Conservation (phyloP, 257 asterid species). For the Solanum virginianum region DNA sequence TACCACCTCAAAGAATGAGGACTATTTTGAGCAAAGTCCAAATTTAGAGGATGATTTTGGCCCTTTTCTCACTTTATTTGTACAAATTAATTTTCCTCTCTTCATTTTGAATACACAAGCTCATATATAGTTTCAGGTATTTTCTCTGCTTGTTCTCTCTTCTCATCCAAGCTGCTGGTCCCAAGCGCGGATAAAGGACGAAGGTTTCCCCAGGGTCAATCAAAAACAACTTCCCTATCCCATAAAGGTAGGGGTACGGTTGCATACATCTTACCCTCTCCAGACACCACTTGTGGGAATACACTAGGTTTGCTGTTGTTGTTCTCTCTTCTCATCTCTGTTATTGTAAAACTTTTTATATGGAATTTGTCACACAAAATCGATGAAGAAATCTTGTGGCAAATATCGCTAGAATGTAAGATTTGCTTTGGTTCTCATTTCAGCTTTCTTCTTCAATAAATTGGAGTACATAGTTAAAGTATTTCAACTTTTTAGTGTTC, state of each 20-base stretch:
- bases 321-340: neutral
- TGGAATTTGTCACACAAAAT: too few species aligned
- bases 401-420: neutral
- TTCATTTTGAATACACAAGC: neutral
- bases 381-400: neutral
- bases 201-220: too few species aligned
- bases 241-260: too few species aligned
- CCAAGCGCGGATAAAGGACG: too few species aligned
- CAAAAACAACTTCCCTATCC: too few species aligned
- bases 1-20: neutral
- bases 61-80: neutral
- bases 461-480: neutral
- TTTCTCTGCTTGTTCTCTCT: neutral
- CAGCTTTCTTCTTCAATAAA: neutral
- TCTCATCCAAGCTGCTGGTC: too few species aligned
- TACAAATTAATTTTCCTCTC: neutral
- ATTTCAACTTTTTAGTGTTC: neutral
- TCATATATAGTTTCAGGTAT: neutral
- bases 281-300: too few species aligned
- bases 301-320: too few species aligned
- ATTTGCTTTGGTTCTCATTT: neutral
- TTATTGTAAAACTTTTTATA: too few species aligned
- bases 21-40: neutral
- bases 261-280: too few species aligned
- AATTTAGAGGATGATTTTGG: too few species aligned